Percentiles rank a stretch among this genome's conserved stretches.
Conservation (phyloP, 2,329 filamentous ascomycete genomes). For the Daldinia eschscholtzii region DNA sequence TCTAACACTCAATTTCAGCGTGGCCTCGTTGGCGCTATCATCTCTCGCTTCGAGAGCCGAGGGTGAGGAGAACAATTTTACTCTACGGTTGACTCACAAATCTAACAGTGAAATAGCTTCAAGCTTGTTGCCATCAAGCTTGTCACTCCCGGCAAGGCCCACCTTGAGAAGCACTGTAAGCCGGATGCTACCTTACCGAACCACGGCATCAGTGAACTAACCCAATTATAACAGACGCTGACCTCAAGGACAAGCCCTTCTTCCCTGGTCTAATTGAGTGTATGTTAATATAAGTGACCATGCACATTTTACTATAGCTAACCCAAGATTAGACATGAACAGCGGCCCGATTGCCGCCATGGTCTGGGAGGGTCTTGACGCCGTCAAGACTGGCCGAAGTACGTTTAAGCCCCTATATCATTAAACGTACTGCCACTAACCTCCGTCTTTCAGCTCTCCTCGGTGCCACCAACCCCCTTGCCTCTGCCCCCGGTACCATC, state of each 20-base stretch:
- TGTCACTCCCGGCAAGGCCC: constrained; percentile 85
- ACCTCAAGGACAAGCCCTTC: constrained; percentile 95
- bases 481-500: constrained; percentile 96
- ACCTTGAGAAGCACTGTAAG: constrained; percentile 96
- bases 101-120: constrained; percentile 71
- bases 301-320: constrained; percentile 13
- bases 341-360: constrained; percentile 98
- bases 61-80: constrained; percentile 69
- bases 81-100: background rate
- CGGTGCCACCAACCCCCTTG: constrained; percentile 98
- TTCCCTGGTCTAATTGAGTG: constrained; percentile 94
- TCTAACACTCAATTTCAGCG: constrained; percentile 69
- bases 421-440: constrained; percentile 27
- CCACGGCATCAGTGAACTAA: constrained; percentile 28
- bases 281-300: constrained; percentile 62
- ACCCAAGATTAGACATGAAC: constrained; percentile 80
- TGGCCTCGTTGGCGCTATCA: constrained; percentile 97
- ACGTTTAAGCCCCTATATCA: constrained; percentile 55
- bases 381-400: constrained; percentile 97
- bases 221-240: constrained; percentile 71
- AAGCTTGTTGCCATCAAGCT: constrained; percentile 99
- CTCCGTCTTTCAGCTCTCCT: constrained; percentile 74
- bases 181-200: constrained; percentile 37
- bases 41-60: constrained; percentile 97
- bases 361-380: constrained; percentile 99